phyloP scores from a whole-genome alignment of 768 basidiomycete genomes.

The Boletus subparvulus region DNA sequence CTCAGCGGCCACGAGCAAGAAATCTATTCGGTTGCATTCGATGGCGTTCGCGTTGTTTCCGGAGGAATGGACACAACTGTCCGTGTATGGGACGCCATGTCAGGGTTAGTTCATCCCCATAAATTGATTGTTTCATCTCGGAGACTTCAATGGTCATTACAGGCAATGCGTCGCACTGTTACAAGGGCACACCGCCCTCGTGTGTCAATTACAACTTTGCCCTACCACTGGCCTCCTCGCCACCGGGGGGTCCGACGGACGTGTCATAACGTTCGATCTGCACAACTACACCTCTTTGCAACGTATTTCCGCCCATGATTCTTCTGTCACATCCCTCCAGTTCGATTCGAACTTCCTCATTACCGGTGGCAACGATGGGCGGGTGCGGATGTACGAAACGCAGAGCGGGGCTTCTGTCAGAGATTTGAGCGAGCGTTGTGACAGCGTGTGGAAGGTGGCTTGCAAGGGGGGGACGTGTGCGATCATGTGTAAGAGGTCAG shows the following conservation, averaged over 20 bases:
- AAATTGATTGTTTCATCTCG: background rate
- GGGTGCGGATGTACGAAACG: slow-evolving; percentile 71
- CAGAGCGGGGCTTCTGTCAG: slow-evolving; percentile 65
- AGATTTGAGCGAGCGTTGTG: slow-evolving; percentile 74
- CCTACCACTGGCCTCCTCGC: slow-evolving; percentile 56
- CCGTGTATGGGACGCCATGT: slow-evolving; percentile 82
- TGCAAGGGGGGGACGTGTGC: slow-evolving; percentile 73
- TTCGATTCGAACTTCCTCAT: slow-evolving; percentile 82
- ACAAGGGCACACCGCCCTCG: slow-evolving; percentile 89
- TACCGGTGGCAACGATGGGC: slow-evolving; percentile 83
- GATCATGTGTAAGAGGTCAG: slow-evolving; percentile 76
- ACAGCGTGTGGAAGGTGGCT: slow-evolving; percentile 85
- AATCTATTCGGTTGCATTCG: slow-evolving; percentile 90
- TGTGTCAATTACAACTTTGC: slow-evolving; percentile 85
- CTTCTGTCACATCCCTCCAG: slow-evolving; percentile 83
- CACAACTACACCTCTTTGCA: slow-evolving; percentile 45
- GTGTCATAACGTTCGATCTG: slow-evolving; percentile 71
- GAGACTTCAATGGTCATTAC: background rate
- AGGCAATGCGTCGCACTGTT: slow-evolving; percentile 83
- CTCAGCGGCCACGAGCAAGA: slow-evolving; percentile 83
- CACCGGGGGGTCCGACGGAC: slow-evolving; percentile 88
- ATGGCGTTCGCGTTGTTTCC: slow-evolving; percentile 77
- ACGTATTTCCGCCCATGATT: slow-evolving; percentile 85
- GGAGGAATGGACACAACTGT: slow-evolving; percentile 95
- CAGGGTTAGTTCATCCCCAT: slow-evolving; percentile 59